Evolutionary conservation across 2,329 filamentous ascomycete species (phyloP), one percentile per base, ranked within the genome.

Genomic region (Apiospora phragmitis): DNA sequence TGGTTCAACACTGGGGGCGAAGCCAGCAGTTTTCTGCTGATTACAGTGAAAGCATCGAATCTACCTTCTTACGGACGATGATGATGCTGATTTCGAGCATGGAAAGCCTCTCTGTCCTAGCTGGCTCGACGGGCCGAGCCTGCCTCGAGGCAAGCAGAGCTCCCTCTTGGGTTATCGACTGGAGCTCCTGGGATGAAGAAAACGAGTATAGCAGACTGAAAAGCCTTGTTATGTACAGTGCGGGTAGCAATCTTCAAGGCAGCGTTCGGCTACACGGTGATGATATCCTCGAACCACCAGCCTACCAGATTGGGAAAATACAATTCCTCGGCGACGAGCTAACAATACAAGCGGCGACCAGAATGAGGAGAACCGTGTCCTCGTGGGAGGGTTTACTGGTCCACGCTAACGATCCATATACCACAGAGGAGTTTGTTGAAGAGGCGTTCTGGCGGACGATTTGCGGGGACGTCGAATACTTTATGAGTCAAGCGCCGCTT

Each of bases 121-220:
- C 73, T 9, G 73, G 73, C 11, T 73, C 73, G 11, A 35, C 74
- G 32, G 71, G 70, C 29, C 24, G 69, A 16, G 26, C 38, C 11
- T 47, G 12, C 24, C 29, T 35, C 8, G 49, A 41, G 29, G 42
- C 38, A 32, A 47, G 42, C 1, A n/a, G 16, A 12, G 70, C 71
- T 62, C 71, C 72, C 21, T 75, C 72, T n/a, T 75, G 73, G 73
- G 70, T 74, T 8, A 74, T 70, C 3, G 71, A 75, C 51, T 75
- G 73, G 73, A 68, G 68, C 68, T 71, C 45, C 26, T 35, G 41
- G 18, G 72, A 72, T 3, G 59, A 65, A 16, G 67, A 68, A 9
- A 74, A 72, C 29, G 73, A 75, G 32, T 72, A 75, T 51, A 70
- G 70, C 35, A 69, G 73, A 45, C 35, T 75, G 4, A 55, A 68